phyloP scores from a whole-genome alignment of 345 rosid genomes.

The Syzygium aromaticum region DNA sequence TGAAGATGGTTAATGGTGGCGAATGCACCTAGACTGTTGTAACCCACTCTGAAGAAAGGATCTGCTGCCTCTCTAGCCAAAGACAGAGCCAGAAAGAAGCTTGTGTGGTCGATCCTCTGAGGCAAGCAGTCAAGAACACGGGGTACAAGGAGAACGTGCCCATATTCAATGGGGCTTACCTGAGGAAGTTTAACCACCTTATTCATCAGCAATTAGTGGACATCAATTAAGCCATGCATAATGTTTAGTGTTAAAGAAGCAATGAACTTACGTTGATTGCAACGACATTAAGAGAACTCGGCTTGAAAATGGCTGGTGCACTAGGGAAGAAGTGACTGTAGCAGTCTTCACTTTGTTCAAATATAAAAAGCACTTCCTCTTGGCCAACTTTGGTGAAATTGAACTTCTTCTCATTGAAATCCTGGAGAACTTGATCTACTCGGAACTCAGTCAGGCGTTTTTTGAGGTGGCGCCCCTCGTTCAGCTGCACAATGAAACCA shows the following conservation, averaged over 20 bases:
- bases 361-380: conserved; percentile 44
- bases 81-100: conserved; percentile 41
- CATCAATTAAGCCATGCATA: background rate
- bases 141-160: conserved; percentile 45
- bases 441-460: conserved; percentile 49
- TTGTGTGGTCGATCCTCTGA: conserved; percentile 41
- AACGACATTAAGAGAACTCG: conserved; percentile 25
- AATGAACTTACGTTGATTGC: conserved; percentile 32
- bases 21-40: conserved; percentile 49
- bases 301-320: background rate
- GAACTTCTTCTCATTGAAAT: conserved; percentile 40
- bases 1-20: conserved; percentile 57
- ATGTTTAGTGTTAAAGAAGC: background rate
- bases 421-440: conserved; percentile 43
- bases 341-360: conserved; percentile 26
- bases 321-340: conserved; percentile 15
- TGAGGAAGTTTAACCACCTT: background rate
- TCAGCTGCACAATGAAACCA: conserved; percentile 45
- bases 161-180: conserved; percentile 58
- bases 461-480: conserved; percentile 49
- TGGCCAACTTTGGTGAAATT: conserved; percentile 50
- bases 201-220: background rate
- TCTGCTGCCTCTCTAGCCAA: conserved; percentile 39
- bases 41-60: conserved; percentile 44
- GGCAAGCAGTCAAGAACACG: conserved; percentile 38